Conservation (phyloP, 2,329 filamentous ascomycete genomes). For the Aspergillus novofumigatus region DNA sequence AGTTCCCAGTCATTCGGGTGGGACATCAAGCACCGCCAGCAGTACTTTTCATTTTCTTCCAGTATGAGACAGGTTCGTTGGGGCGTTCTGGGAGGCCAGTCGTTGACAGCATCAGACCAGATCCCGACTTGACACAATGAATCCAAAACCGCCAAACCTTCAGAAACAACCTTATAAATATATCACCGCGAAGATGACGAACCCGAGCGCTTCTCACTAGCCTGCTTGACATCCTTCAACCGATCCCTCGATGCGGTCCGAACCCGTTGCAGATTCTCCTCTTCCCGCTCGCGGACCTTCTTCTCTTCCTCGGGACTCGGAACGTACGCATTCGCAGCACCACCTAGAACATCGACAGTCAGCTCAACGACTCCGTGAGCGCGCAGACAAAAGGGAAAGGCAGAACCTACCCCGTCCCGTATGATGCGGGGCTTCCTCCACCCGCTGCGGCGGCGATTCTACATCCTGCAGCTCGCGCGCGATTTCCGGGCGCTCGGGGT, state of each 20-base stretch:
- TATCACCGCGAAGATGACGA: not conserved
- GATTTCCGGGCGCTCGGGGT: conserved; percentile 60
- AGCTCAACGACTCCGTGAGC: not conserved
- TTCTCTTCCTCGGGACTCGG: conserved; percentile 23
- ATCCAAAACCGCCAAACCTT: not conserved
- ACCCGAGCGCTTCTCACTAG: conserved; percentile 15
- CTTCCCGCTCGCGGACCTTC: conserved; percentile 29
- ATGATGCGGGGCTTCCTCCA: conserved; percentile 37
- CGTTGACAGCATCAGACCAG: not conserved
- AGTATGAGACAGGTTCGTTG: not conserved
- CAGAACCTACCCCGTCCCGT: conserved; percentile 40
- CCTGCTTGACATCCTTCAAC: conserved; percentile 22
- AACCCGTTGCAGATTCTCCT: conserved; percentile 29
- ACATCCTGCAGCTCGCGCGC: conserved; percentile 83
- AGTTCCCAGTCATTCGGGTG: not conserved
- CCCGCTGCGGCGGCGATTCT: conserved; percentile 47
- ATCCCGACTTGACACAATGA: not conserved
- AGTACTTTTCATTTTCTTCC: not conserved
- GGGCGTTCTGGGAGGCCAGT: not conserved
- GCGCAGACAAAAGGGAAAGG: not conserved
- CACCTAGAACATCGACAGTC: conserved; percentile 19
- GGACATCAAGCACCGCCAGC: not conserved
- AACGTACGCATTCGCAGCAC: conserved; percentile 34
- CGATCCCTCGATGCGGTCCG: conserved; percentile 26
- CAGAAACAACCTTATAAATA: not conserved